A percentile compares a stretch with the other conserved stretches of the same genome.
These are phyloP conservation scores for Mrakia frigida DNA, from an alignment of 768 basidiomycete genomes.

Conservation along the genomic window DNA sequence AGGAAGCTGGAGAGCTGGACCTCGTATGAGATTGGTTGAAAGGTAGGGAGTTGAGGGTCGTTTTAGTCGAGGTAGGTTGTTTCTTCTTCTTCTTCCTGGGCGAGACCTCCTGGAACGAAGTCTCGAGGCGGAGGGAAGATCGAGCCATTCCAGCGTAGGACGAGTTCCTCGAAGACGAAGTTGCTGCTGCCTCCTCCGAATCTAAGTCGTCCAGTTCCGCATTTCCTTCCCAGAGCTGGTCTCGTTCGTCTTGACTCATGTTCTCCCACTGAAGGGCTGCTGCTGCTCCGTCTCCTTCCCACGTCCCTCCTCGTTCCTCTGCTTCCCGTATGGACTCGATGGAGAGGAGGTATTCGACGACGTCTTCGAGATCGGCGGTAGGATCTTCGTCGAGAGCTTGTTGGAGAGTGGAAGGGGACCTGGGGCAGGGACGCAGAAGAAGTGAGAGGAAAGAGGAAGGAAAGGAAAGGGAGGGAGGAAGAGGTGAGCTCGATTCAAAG, in stretches of 20 bases:
- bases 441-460: not conserved
- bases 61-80: not conserved
- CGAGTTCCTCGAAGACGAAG: not conserved
- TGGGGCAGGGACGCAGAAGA: not conserved
- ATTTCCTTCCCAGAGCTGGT: slow-evolving; percentile 16
- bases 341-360: slow-evolving; percentile 29
- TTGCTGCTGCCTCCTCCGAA: not conserved
- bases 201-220: not conserved
- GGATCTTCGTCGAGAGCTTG: slow-evolving; percentile 16
- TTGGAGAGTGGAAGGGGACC: not conserved
- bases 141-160: not conserved
- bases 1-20: not conserved
- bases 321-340: slow-evolving; percentile 28
- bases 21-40: not conserved
- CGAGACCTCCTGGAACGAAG: not conserved
- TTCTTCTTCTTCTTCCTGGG: slow-evolving; percentile 9
- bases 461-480: too few relatives aligned
- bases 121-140: not conserved
- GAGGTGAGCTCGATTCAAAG: not conserved
- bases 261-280: slow-evolving; percentile 11
- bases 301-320: slow-evolving; percentile 20
- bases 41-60: not conserved
- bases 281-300: slow-evolving; percentile 10
- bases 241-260: slow-evolving; percentile 17
- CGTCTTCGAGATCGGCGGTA: slow-evolving; percentile 3